Percentiles rank a stretch among this genome's conserved stretches.
Evolutionary conservation across 495 filamentous ascomycete species (phyloP).

Genomic region (Trichoderma asperelloides): DNA sequence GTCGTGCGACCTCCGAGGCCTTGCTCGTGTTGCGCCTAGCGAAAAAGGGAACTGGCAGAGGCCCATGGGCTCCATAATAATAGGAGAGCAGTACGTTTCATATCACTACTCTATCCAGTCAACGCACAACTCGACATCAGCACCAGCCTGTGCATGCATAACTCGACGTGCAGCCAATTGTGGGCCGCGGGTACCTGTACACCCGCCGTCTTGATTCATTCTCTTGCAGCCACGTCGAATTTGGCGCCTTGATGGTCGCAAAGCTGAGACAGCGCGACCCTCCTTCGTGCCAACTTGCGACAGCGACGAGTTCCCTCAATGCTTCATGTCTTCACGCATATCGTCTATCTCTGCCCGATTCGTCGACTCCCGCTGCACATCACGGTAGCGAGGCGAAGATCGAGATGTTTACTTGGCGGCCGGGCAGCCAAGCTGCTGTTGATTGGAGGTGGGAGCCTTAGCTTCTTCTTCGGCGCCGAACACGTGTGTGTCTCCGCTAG

Average conservation of each 20-base stretch:
- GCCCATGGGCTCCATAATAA: not conserved
- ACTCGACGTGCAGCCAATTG: not conserved
- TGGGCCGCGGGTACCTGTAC: not conserved
- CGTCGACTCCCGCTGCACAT: not conserved
- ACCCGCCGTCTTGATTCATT: not conserved
- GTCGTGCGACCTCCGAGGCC: conserved; percentile 4
- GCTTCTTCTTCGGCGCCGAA: not conserved
- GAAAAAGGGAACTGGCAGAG: not conserved
- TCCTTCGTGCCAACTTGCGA: conserved; percentile 7
- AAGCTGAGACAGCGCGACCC: conserved; percentile 4
- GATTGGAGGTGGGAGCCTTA: not conserved
- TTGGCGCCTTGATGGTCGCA: not conserved
- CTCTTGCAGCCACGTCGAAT: not conserved
- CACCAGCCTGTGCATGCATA: not conserved
- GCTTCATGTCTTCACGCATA: not conserved
- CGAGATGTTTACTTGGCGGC: not conserved
- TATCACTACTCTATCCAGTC: not conserved
- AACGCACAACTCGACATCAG: not conserved
- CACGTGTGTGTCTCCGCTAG: not conserved
- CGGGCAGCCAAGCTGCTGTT: not conserved
- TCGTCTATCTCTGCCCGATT: not conserved
- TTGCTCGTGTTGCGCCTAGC: not conserved
- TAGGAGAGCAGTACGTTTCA: conserved; percentile 6
- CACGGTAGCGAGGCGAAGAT: not conserved
- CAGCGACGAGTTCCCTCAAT: not conserved